phyloP scores from a whole-genome alignment of 2,329 filamentous ascomycete species.

The Nothopassalora personata region DNA sequence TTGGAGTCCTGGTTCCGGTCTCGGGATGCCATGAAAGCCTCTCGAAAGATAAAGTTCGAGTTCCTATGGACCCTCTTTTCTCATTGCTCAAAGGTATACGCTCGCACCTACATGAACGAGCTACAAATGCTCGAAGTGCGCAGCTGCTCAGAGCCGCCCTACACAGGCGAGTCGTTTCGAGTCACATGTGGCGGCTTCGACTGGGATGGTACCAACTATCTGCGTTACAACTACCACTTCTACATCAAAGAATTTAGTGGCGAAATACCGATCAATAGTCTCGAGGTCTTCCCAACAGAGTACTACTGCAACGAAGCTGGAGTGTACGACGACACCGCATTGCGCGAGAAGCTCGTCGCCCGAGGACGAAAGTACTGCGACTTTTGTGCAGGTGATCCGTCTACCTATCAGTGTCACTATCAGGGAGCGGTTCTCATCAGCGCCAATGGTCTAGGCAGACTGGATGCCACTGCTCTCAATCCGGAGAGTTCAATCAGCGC shows the following conservation, averaged over 20 bases:
- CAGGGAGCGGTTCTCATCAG: not conserved
- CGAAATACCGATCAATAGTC: constrained; percentile 2
- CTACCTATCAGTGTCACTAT: constrained; percentile 2
- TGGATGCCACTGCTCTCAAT: no score
- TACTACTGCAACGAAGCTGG: not conserved
- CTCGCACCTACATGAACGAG: not conserved
- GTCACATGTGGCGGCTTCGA: constrained; percentile 5
- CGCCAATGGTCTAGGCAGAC: not conserved
- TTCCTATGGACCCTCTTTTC: constrained; percentile 2
- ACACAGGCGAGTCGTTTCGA: not conserved
- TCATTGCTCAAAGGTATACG: not conserved
- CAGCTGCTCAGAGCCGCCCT: not conserved
- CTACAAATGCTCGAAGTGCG: constrained; percentile 3
- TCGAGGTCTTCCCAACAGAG: constrained; percentile 6
- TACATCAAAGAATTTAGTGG: not conserved
- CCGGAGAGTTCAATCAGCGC: no score
- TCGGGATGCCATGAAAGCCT: not conserved
- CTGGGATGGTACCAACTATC: constrained; percentile 9
- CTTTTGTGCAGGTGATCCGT: not conserved
- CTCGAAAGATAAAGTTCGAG: not conserved
- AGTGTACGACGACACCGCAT: not conserved
- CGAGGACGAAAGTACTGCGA: not conserved
- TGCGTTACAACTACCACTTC: constrained; percentile 2
- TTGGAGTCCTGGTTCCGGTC: constrained; percentile 1
- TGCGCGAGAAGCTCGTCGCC: not conserved